Evolutionary conservation across 2,329 filamentous ascomycete genomes (phyloP).

Genomic region (Fragosphaeria purpurea): DNA sequence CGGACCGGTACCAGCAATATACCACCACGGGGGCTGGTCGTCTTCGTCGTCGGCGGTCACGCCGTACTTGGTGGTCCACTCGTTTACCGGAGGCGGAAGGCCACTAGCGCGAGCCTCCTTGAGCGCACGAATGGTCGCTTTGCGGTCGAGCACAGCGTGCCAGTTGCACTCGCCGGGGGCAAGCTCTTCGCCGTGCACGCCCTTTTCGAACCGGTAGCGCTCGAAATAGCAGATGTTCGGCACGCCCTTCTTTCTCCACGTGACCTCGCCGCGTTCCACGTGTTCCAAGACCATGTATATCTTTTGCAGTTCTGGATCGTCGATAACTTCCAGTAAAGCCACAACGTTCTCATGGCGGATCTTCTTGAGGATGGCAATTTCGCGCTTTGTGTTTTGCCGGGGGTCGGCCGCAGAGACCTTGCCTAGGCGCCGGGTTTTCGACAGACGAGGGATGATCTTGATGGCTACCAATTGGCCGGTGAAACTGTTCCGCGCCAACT

Average conservation of each 20-base stretch:
- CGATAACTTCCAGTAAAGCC: slow-evolving; percentile 89
- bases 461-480: slow-evolving; percentile 80
- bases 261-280: slow-evolving; percentile 85
- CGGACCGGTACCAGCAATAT: slow-evolving; percentile 11
- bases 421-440: slow-evolving; percentile 85
- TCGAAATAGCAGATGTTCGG: slow-evolving; percentile 77
- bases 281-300: slow-evolving; percentile 97
- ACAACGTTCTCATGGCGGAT: slow-evolving; percentile 97
- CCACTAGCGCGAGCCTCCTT: slow-evolving; percentile 41
- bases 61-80: slow-evolving; percentile 80
- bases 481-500: slow-evolving; percentile 73
- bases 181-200: slow-evolving; percentile 51
- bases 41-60: slow-evolving; percentile 41
- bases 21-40: slow-evolving; percentile 29
- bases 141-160: slow-evolving; percentile 47
- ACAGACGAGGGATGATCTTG: slow-evolving; percentile 96
- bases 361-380: slow-evolving; percentile 97
- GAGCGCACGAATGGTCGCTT: slow-evolving; percentile 45
- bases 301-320: slow-evolving; percentile 91
- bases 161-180: slow-evolving; percentile 52
- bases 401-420: slow-evolving; percentile 58
- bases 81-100: slow-evolving; percentile 47
- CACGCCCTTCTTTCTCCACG: slow-evolving; percentile 83
- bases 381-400: slow-evolving; percentile 78
- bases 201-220: slow-evolving; percentile 66